phyloP scores from a whole-genome alignment of 805 yeast species.

The Metschnikowia henanensis region DNA sequence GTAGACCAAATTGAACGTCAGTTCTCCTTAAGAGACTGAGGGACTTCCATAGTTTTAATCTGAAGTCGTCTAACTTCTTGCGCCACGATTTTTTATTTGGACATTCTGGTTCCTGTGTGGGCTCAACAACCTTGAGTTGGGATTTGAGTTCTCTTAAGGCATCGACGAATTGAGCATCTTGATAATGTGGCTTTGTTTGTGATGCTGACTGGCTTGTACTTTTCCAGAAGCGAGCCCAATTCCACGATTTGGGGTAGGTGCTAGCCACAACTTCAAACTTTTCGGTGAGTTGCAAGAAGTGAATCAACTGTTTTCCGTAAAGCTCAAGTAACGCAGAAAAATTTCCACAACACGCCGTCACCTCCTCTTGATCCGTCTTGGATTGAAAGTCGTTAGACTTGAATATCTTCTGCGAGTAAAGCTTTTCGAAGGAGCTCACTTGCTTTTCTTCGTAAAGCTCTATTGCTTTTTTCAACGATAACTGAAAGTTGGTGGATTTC shows the following conservation, averaged over 20 bases:
- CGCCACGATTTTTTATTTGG: background rate
- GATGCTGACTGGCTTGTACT: slow-evolving; percentile 12
- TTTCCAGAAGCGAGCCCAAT: slow-evolving; percentile 56
- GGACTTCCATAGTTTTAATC: slow-evolving; percentile 43
- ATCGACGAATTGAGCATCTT: slow-evolving; percentile 19
- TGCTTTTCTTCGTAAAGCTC: slow-evolving; percentile 59
- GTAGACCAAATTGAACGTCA: slow-evolving; percentile 75
- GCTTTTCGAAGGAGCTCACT: slow-evolving; percentile 50
- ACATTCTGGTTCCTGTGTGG: background rate
- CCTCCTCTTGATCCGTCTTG: slow-evolving; percentile 70
- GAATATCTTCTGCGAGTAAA: slow-evolving; percentile 59
- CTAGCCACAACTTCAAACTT: slow-evolving; percentile 34
- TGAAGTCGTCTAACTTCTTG: slow-evolving; percentile 5
- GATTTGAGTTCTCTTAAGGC: slow-evolving; percentile 20
- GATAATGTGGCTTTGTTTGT: slow-evolving; percentile 2
- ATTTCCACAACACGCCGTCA: slow-evolving; percentile 83
- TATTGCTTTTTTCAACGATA: slow-evolving; percentile 50
- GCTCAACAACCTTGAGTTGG: slow-evolving; percentile 9
- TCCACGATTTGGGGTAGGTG: slow-evolving; percentile 37
- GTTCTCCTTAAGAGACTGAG: slow-evolving; percentile 55
- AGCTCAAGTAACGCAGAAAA: slow-evolving; percentile 66
- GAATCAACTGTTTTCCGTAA: slow-evolving; percentile 56
- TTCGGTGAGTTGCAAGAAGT: slow-evolving; percentile 45
- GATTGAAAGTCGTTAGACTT: slow-evolving; percentile 33
- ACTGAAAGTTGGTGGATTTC: slow-evolving; percentile 43